Evolutionary conservation across 192 early-diverging fungal genomes (phyloP), one percentile per base, ranked within the genome.

Genomic region (Entomortierella parvispora): DNA sequence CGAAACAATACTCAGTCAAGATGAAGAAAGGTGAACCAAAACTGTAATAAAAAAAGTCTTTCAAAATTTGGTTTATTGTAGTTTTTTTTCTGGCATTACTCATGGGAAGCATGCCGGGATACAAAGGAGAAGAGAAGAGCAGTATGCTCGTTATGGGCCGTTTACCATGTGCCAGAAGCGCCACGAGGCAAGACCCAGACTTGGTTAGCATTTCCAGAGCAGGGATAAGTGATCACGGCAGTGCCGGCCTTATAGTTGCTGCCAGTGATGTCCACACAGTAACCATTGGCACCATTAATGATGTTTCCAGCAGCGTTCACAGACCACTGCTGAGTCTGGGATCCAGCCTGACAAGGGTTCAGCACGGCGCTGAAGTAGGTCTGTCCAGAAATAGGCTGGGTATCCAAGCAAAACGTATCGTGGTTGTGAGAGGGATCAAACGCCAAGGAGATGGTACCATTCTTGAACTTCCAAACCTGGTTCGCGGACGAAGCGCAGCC

Each of bases 381-480:
- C 22, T 20, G 26, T 0, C 47, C 17, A n/a, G 49, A 4, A 11
- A 20, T n/a, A 18, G 18, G 17, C 23, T 40, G 58, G 33, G 62
- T 65, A 12, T 65, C 62, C 33, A 65, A 33, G 29, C 62, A 65
- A 40, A 22, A 65, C 2, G 42, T 43, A 12, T 46, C 37, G 8
- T 37, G 54, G 1, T 65, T 65, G 49, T 51, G 32, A 2, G 18
- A 22, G 5, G 26, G 51, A 51, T 65, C 62, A 17, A 65, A 65
- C 28, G 62, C 62, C 18, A 65, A 18, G 17, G 51, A 53, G 51
- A 65, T 54, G 17, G 51, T 44, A 1, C 51, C 62, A n/a, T 65
- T 12, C 20, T 65, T 65, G 62, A 65, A 65, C 52, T 65, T 65
- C 62, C 62, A 65, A 40, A 65, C 62, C 40, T 65, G 62, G 62